These are phyloP conservation scores for Aspergillus tanneri DNA, from an alignment of 2,329 filamentous ascomycete species.

Conservation along the genomic window DNA sequence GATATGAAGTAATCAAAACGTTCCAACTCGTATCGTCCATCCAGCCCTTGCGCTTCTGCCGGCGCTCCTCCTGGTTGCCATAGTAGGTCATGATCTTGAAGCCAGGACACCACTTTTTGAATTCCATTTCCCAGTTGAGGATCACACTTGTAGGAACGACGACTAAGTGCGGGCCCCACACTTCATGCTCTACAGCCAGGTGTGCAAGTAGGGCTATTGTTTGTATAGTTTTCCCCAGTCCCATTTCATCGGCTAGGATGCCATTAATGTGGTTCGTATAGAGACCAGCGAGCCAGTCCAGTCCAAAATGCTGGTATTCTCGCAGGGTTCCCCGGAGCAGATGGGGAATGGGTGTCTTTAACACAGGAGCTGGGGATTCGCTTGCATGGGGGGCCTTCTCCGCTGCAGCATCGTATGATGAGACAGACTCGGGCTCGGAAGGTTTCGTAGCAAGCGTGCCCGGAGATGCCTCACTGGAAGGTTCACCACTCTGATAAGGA, in stretches of 20 bases:
- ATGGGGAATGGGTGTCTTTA: slow-evolving; percentile 73
- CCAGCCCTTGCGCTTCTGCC: slow-evolving; percentile 88
- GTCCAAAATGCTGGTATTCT: slow-evolving; percentile 94
- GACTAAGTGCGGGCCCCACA: slow-evolving; percentile 95
- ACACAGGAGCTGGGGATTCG: slow-evolving; percentile 42
- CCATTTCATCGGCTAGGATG: slow-evolving; percentile 97
- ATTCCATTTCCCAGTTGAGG: slow-evolving; percentile 99
- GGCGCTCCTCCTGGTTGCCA: slow-evolving; percentile 87
- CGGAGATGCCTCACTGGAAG: slow-evolving; percentile 45
- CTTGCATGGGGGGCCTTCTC: slow-evolving; percentile 38
- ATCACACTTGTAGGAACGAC: slow-evolving; percentile 98
- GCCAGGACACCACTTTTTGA: slow-evolving; percentile 95
- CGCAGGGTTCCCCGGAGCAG: slow-evolving; percentile 83
- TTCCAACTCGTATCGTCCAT: slow-evolving; percentile 92
- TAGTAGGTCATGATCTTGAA: slow-evolving; percentile 99
- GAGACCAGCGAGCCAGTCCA: slow-evolving; percentile 93
- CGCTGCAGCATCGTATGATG: slow-evolving; percentile 38
- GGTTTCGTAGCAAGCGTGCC: slow-evolving; percentile 45
- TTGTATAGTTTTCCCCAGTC: slow-evolving; percentile 95
- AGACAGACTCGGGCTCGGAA: slow-evolving; percentile 47
- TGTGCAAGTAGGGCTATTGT: slow-evolving; percentile 93
- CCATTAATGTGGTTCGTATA: slow-evolving; percentile 93
- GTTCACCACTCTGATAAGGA: slow-evolving; percentile 29
- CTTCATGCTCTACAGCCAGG: slow-evolving; percentile 80
- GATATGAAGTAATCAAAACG: slow-evolving; percentile 96